Conservation (phyloP, 140 eudicot species). For the Bidens hawaiensis region DNA sequence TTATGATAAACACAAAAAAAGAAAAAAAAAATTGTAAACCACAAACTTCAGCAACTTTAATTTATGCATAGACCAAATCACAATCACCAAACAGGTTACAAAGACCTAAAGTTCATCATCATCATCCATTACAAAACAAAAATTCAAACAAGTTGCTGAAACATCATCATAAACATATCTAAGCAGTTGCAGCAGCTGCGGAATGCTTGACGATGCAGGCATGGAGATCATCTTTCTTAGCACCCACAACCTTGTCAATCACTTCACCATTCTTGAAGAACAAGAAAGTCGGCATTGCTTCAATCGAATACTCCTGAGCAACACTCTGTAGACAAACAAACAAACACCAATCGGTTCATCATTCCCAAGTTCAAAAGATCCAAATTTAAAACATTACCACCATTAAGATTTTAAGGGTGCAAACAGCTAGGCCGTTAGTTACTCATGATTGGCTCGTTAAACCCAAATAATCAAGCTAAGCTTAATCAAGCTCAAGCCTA, state of each 20-base stretch:
- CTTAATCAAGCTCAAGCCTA: too few species aligned
- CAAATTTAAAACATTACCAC: not conserved
- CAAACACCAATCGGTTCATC: not conserved
- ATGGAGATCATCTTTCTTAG: constrained; percentile 55
- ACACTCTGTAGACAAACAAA: constrained; percentile 44
- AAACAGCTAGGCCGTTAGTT: too few species aligned
- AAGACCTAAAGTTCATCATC: too few species aligned
- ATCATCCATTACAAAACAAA: not conserved
- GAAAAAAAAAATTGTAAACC: not conserved
- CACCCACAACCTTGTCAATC: constrained; percentile 70
- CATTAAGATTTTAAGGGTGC: too few species aligned
- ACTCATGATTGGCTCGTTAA: too few species aligned
- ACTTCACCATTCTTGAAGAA: constrained; percentile 52
- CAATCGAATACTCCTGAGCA: constrained; percentile 49
- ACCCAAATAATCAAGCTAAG: too few species aligned
- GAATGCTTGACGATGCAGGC: constrained; percentile 36
- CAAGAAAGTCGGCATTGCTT: constrained; percentile 90
- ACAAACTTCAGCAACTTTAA: constrained; percentile 23
- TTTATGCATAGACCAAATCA: constrained; percentile 20
- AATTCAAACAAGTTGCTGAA: constrained; percentile 20
- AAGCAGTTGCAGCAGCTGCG: not conserved
- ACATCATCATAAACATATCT: not conserved
- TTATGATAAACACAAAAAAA: not conserved
- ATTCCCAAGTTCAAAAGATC: not conserved
- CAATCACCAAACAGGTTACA: too few species aligned